Base-by-base conservation (phyloP, 2,329 filamentous ascomycete species). In the Sclerotinia subarctica region DNA sequence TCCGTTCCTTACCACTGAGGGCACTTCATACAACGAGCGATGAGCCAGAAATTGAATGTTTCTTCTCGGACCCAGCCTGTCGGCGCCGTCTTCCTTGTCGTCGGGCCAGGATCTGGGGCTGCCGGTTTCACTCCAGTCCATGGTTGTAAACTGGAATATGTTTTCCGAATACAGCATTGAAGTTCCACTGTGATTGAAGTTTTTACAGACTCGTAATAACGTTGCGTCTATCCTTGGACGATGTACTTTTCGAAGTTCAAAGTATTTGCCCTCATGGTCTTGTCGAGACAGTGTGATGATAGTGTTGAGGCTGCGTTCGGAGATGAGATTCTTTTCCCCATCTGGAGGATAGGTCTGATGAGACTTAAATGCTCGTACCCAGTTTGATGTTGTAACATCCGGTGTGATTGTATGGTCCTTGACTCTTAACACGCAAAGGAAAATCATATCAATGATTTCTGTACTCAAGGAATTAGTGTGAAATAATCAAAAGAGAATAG, bases 1-100 rank as follows among this genome's bases (percentile, higher is more conserved):
- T 5, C 13, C 4, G 3, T 4, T 0, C 11, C 2, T 3, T n/a
- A 42, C 1, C 1, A n/a, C 7, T 51, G 21, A 2, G 7, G 29
- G 13, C 5, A 19, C 0, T 24, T 64, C 49, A 13, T 11, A 0
- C 4, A 32, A 32, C 17, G 8, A 19, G 17, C 17, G 3, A 17
- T 53, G 51, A 10, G 1, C 4, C 7, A 47, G 47, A 29, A 5
- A 13, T 1, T 24, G 11, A 3, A 3, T 17, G 13, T 38, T 24
- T 1, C 35, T 38, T 10, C 8, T 38, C 35, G 19, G 1, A 24
- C 1, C 2, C 3, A 2, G 21, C n/a, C 4, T 13, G n/a, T 24
- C 4, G 8, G 21, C 4, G 21, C 3, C 4, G 7, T 26, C 0
- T 29, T 51, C 29, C 10, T 21, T 6, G 2, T 0, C 0, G 13